phyloP scores from a whole-genome alignment of 805 yeast genomes.

The Priceomyces haplophilus region DNA sequence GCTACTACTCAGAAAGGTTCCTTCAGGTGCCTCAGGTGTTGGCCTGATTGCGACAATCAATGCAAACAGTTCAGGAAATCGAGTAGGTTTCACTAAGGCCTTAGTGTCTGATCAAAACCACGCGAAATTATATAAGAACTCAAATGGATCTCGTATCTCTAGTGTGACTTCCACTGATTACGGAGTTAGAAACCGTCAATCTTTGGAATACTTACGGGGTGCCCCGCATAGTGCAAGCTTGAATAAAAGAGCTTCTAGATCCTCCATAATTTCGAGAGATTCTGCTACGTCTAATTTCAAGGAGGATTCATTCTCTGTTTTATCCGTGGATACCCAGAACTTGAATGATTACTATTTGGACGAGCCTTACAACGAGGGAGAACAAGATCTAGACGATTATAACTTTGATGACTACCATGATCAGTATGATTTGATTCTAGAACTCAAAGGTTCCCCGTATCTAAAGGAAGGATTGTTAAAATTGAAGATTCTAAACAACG shows the following conservation, averaged over 20 bases:
- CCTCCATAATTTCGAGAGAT: slow-evolving; percentile 32
- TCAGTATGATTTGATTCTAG: slow-evolving; percentile 57
- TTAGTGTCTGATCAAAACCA: slow-evolving; percentile 29
- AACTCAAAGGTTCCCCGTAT: slow-evolving; percentile 73
- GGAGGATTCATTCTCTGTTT: slow-evolving; percentile 32
- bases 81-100: slow-evolving; percentile 43
- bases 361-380: slow-evolving; percentile 13
- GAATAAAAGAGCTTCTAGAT: slow-evolving; percentile 32
- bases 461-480: slow-evolving; percentile 68
- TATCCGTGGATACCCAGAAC: slow-evolving; percentile 32
- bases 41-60: slow-evolving; percentile 19
- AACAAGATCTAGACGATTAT: slow-evolving; percentile 33
- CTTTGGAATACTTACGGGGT: slow-evolving; percentile 23
- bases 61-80: slow-evolving; percentile 10
- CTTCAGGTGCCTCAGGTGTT: slow-evolving; percentile 27
- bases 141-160: slow-evolving; percentile 11
- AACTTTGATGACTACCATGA: slow-evolving; percentile 42
- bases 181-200: slow-evolving; percentile 22
- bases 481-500: slow-evolving; percentile 36
- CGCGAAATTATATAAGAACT: slow-evolving; percentile 20
- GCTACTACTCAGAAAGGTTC: slow-evolving; percentile 28
- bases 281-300: slow-evolving; percentile 18
- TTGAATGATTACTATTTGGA: slow-evolving; percentile 12
- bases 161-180: slow-evolving; percentile 10
- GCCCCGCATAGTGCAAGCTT: slow-evolving; percentile 11